A percentile compares a stretch with the other conserved stretches of the same genome.
Conservation (phyloP, 2,329 filamentous ascomycete species). For the Reticulascus tulasneorum region DNA sequence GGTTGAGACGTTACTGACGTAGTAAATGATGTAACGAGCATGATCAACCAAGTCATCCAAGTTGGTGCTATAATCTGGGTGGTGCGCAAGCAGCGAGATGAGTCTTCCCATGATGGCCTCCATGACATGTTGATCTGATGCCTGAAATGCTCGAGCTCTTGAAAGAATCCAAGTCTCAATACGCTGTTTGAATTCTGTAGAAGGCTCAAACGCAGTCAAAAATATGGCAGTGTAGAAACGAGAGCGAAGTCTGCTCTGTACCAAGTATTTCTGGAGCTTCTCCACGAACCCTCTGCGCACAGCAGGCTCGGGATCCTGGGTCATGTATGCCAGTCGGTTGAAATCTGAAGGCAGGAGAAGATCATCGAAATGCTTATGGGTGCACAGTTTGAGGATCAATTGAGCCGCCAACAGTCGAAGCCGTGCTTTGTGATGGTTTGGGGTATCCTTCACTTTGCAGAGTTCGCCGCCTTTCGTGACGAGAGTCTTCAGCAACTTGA, state of each 20-base stretch:
- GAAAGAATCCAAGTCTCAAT: constrained; percentile 88
- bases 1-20: constrained; percentile 75
- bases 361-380: constrained; percentile 70
- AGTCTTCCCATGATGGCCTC: constrained; percentile 79
- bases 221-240: constrained; percentile 91
- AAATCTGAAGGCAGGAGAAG: constrained; percentile 71
- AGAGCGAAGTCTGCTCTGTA: constrained; percentile 61
- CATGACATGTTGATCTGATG: constrained; percentile 62
- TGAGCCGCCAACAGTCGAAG: constrained; percentile 79
- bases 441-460: constrained; percentile 70
- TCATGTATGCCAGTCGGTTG: constrained; percentile 73
- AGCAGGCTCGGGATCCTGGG: constrained; percentile 70
- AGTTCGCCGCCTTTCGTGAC: constrained; percentile 75
- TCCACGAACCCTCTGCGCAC: constrained; percentile 78
- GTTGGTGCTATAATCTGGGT: constrained; percentile 73
- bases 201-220: constrained; percentile 86
- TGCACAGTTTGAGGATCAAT: constrained; percentile 78
- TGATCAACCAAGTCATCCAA: constrained; percentile 62
- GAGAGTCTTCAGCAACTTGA: constrained; percentile 73
- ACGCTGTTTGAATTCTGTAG: constrained; percentile 64
- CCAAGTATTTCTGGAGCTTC: constrained; percentile 87
- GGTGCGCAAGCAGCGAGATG: constrained; percentile 84
- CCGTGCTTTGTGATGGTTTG: constrained; percentile 72
- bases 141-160: constrained; percentile 62
- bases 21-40: constrained; percentile 85